Conservation (phyloP, 352 stramenopile genomes). For the Chrysophaeum taylorii region DNA sequence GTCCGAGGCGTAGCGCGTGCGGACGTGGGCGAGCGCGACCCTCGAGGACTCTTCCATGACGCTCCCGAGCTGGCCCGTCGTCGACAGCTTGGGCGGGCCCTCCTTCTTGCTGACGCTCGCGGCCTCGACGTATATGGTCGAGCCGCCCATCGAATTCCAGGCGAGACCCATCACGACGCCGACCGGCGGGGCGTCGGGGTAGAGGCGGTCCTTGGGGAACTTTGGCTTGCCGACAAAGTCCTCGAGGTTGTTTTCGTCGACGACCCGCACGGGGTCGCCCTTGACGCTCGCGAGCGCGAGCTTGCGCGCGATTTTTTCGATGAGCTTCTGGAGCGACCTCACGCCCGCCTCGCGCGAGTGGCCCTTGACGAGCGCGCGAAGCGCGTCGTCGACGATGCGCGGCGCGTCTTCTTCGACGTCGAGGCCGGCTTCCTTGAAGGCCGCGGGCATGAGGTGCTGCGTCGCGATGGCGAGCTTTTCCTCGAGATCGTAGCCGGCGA, state of each 20-base stretch:
- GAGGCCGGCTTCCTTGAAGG: constrained; percentile 77
- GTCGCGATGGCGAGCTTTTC: constrained; percentile 96
- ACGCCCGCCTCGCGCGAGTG: constrained; percentile 96
- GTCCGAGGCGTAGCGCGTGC: constrained; percentile 36
- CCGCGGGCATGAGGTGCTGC: constrained; percentile 94
- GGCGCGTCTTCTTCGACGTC: constrained; percentile 25
- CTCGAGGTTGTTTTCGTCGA: constrained; percentile 81
- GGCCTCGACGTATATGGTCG: constrained; percentile 95
- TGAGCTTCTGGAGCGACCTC: constrained; percentile 91
- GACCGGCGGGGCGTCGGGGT: constrained; percentile 65
- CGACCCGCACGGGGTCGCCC: constrained; percentile 44
- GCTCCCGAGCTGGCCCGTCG: constrained; percentile 88
- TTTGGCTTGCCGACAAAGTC: constrained; percentile 96
- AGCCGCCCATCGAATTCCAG: constrained; percentile 95
- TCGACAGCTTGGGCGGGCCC: constrained; percentile 44
- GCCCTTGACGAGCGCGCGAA: constrained; percentile 66
- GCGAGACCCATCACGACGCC: constrained; percentile 97
- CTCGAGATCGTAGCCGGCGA: constrained; percentile 87
- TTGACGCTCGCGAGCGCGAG: constrained; percentile 90
- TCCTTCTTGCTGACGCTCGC: constrained; percentile 43
- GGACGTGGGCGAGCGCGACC: constrained; percentile 47
- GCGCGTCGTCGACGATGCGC: constrained; percentile 43
- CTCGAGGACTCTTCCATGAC: constrained; percentile 93
- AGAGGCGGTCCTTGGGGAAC: constrained; percentile 92
- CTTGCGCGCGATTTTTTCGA: constrained; percentile 96